These are phyloP conservation scores for Trypanosoma melophagium DNA, from an alignment of 208 protist genomes.

Conservation along the genomic window DNA sequence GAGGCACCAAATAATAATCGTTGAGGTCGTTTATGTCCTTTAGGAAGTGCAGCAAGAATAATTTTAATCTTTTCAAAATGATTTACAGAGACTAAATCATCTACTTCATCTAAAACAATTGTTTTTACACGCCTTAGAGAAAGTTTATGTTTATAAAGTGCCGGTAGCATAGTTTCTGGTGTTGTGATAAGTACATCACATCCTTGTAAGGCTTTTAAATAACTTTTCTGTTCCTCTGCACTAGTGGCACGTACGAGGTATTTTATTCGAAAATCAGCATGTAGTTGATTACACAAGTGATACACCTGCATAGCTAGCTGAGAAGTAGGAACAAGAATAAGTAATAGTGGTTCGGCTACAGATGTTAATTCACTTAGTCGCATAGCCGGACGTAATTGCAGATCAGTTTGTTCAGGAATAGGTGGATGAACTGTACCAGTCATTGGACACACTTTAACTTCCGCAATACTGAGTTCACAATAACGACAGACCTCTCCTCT, in stretches of 20 bases:
- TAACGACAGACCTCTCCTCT: constrained; percentile 78
- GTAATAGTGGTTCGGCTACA: constrained; percentile 58
- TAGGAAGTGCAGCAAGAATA: constrained; percentile 71
- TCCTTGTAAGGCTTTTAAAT: constrained; percentile 56
- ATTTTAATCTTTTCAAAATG: constrained; percentile 86
- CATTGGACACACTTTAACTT: constrained; percentile 63
- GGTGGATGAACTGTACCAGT: constrained; percentile 72
- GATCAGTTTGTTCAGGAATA: constrained; percentile 7
- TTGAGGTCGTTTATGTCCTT: constrained; percentile 60
- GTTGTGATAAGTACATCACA: constrained; percentile 76
- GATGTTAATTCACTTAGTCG: constrained; percentile 49
- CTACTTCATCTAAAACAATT: constrained; percentile 82
- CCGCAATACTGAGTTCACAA: constrained; percentile 65
- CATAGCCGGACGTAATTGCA: constrained; percentile 24
- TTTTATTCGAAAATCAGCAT: constrained; percentile 48
- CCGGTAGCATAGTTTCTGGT: constrained; percentile 73
- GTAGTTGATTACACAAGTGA: constrained; percentile 41
- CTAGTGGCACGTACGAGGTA: constrained; percentile 66
- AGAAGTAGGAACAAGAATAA: constrained; percentile 77
- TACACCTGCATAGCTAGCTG: constrained; percentile 65
- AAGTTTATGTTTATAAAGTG: constrained; percentile 68
- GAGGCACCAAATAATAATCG: constrained; percentile 70
- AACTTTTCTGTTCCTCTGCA: constrained; percentile 63
- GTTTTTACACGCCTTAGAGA: constrained; percentile 57
- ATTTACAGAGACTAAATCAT: constrained; percentile 79